These are phyloP conservation scores for Leccinum variicolor DNA, from an alignment of 768 basidiomycete species.

Conservation along the genomic window DNA sequence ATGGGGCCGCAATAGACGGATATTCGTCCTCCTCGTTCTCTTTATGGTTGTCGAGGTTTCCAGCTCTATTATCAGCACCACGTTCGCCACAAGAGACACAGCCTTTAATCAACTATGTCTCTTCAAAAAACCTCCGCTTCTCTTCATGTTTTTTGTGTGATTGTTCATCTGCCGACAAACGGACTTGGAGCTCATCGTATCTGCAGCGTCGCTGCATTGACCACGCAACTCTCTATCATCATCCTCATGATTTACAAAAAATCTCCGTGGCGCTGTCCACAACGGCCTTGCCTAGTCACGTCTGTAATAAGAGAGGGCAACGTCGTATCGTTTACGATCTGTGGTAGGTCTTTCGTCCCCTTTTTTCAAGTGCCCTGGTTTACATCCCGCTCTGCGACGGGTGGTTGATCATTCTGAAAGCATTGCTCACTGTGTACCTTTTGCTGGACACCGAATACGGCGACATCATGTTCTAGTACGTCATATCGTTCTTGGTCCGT, in stretches of 20 bases:
- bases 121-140: neutral
- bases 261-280: neutral
- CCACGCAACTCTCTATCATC: conserved; percentile 1
- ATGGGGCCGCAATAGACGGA: conserved; percentile 2
- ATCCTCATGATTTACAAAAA: conserved; percentile 5
- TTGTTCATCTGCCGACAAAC: neutral
- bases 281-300: neutral
- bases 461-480: conserved; percentile 13
- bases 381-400: neutral
- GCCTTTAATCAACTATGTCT: conserved; percentile 7
- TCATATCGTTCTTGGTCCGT: neutral
- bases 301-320: conserved; percentile 5
- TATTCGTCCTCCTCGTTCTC: neutral
- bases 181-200: neutral
- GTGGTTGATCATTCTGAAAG: neutral
- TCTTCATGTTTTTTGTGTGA: conserved; percentile 8
- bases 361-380: neutral
- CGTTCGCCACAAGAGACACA: neutral
- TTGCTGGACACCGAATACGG: conserved; percentile 3
- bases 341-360: neutral
- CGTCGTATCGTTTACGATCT: neutral
- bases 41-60: conserved; percentile 1
- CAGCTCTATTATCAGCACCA: neutral
- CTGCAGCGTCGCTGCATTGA: neutral
- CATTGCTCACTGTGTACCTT: conserved; percentile 2